Base-by-base conservation (phyloP, 176 grass and related monocot genomes). In the Sorghum bicolor region DNA sequence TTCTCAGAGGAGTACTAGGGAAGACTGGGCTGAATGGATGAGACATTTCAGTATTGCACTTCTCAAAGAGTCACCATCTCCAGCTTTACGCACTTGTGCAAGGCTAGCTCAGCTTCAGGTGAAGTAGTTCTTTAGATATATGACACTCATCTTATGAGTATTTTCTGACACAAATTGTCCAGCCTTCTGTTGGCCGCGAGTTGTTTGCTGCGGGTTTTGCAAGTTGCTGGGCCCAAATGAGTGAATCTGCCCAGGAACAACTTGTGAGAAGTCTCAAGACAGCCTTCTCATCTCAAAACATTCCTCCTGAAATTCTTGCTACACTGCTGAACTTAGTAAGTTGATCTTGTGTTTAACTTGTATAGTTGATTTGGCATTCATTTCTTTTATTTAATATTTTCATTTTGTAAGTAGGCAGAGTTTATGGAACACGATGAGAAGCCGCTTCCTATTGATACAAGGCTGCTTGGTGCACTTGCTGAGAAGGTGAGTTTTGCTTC, bases 11-110 rank as follows among this genome's bases (percentile, higher is more conserved):
- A 98, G 96, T 84, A 98, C 96, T 14, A 98, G 87, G 82, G 96
- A 98, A 90, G 96, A 98, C 80, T 98, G 96, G 96, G 93, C 93
- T 67, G 96, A 98, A 88, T 98, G 96, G 93, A 98, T 95, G 96
- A 91, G 96, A 40, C 96, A 98, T 93, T 98, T 98, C 83, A 98
- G 92, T 82, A 98, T 94, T 33, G 96, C 94, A 76, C 91, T 98
- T 82, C 93, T 98, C 39, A 98, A 95, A 86, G 96, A 98, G 74
- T 98, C 96, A 25, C 96, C 96, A 52, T 93, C 93, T 84, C 96
- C 96, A 84, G 96, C 96, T 87, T 88, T 98, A 39, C 91, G 91
- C 25, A 98, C 96, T 60, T 98, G 96, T 71, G 93, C 93, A 75
- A 95, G 91, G 80, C 93, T 98, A 52, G 96, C 93, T 62, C 96